A percentile compares a stretch with the other conserved stretches of the same genome.
phyloP scores from a whole-genome alignment of 441 rosid genomes.

The Pelargonium australe region DNA sequence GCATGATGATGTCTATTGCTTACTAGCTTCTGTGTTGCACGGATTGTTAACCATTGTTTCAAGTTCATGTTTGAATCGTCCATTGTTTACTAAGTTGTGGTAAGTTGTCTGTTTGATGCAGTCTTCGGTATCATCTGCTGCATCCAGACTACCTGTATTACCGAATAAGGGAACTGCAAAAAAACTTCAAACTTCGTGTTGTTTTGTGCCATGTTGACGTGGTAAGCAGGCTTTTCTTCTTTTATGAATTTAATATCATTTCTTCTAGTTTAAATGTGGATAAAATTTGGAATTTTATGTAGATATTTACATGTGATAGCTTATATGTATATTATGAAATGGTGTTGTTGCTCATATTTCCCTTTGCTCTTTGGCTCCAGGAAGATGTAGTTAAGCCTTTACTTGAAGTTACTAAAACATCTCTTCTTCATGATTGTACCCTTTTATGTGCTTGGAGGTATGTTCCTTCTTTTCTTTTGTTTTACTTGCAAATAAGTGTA shows the following conservation, averaged over 20 bases:
- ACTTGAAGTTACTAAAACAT: conserved; percentile 83
- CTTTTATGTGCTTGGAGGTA: conserved; percentile 90
- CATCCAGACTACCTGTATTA: conserved; percentile 91
- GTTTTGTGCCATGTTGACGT: conserved; percentile 89
- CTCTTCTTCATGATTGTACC: conserved; percentile 90
- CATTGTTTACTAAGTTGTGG: not conserved
- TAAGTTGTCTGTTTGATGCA: conserved; percentile 26
- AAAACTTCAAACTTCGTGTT: conserved; percentile 73
- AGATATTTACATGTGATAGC: not conserved
- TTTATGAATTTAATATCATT: conserved; percentile 6
- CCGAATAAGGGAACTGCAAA: conserved; percentile 85
- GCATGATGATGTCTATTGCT: not conserved
- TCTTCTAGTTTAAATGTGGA: not conserved
- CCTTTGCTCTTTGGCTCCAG: conserved; percentile 31
- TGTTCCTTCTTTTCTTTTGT: not conserved
- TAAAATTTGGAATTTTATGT: not conserved
- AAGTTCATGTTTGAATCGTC: not conserved
- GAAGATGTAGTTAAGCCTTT: conserved; percentile 83
- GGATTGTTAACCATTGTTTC: not conserved
- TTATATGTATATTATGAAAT: conserved; percentile 9
- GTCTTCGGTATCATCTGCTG: conserved; percentile 83
- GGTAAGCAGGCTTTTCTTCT: conserved; percentile 35
- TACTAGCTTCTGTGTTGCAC: not conserved
- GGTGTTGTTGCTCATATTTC: conserved; percentile 19
- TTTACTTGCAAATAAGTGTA: not conserved